Evolutionary conservation across 225 moss, liverwort and hornwort genomes (phyloP).

Genomic region (Physcomitrium patens): DNA sequence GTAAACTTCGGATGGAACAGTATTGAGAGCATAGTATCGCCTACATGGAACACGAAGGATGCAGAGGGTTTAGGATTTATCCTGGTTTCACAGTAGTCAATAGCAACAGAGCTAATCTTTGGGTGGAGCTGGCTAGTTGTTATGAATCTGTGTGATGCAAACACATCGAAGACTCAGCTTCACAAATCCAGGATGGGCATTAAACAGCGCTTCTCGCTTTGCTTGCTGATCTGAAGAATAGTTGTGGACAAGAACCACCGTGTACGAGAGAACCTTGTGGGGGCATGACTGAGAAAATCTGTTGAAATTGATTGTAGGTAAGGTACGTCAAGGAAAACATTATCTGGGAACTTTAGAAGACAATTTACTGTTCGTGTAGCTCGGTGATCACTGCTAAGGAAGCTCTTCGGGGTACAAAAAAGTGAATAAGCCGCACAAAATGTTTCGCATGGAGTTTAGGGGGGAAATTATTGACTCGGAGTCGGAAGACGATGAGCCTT

Average conservation of each 20-base stretch:
- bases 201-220: too few relatives aligned
- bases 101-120: neutral
- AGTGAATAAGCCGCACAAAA: slow-evolving; percentile 1
- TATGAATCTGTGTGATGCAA: too few relatives aligned
- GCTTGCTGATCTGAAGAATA: too few relatives aligned
- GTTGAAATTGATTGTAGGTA: neutral
- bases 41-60: slow-evolving; percentile 5
- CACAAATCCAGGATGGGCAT: too few relatives aligned
- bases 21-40: neutral
- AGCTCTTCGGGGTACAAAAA: neutral
- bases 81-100: neutral
- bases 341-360: neutral
- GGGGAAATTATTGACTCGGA: slow-evolving; percentile 28
- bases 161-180: too few relatives aligned
- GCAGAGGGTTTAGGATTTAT: neutral
- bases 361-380: neutral
- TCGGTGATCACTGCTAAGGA: slow-evolving; percentile 1
- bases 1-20: slow-evolving; percentile 15
- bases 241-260: too few relatives aligned
- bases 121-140: neutral
- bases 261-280: too few relatives aligned
- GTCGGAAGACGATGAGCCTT: slow-evolving; percentile 33
- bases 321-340: neutral
- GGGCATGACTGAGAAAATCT: neutral
- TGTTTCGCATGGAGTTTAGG: slow-evolving; percentile 52